Conservation (phyloP, 345 rosid species). For the Lepidium africanum region DNA sequence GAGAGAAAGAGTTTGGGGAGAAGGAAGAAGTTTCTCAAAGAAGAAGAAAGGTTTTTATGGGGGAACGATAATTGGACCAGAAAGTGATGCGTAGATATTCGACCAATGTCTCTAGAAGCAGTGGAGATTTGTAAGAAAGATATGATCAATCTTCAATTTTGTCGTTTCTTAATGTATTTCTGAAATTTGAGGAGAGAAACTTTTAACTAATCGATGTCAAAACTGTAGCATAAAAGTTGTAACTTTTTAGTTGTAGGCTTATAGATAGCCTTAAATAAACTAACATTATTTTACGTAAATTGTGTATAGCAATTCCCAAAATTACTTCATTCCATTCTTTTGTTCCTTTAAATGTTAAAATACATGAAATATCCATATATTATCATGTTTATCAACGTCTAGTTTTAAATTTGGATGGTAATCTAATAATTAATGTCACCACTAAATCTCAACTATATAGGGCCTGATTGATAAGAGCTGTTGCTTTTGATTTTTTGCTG, state of each 20-base stretch:
- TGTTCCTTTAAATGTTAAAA: background rate
- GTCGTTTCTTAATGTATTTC: background rate
- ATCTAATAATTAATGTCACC: background rate
- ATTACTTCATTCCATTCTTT: background rate
- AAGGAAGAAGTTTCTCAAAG: constrained; percentile 11
- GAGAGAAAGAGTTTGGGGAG: background rate
- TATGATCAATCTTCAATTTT: constrained; percentile 9
- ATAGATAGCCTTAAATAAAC: background rate
- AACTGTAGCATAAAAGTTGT: background rate
- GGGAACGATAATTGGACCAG: constrained; percentile 30
- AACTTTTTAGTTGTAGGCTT: background rate
- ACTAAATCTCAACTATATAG: no score
- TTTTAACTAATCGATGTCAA: background rate
- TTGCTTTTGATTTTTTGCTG: no score
- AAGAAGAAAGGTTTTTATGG: constrained; percentile 23
- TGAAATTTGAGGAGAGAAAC: background rate
- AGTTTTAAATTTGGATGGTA: background rate
- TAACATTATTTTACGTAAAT: background rate
- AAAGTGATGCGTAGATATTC: constrained; percentile 24
- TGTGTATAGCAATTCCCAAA: background rate
- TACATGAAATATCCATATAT: background rate
- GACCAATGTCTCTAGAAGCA: constrained; percentile 22
- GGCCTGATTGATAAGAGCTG: no score
- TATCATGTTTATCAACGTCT: background rate
- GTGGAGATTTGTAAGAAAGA: constrained; percentile 17